Evolutionary conservation across 106 monocot genomes (phyloP).

Genomic region (Dioscorea alata): DNA sequence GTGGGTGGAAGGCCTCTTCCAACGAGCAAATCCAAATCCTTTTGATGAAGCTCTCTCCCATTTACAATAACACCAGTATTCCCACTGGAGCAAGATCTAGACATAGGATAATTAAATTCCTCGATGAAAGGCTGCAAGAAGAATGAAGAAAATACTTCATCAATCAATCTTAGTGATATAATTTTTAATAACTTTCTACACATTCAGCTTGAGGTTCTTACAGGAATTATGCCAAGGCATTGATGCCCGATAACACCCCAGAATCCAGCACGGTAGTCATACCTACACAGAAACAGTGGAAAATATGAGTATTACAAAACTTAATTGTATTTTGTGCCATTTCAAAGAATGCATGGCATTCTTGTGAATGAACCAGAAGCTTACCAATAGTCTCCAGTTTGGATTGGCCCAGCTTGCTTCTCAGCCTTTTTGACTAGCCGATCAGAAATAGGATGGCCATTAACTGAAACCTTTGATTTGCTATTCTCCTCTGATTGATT

Average conservation of each 20-base stretch:
- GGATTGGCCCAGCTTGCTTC: conserved; percentile 76
- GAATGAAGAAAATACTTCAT: background rate
- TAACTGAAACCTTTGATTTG: conserved; percentile 63
- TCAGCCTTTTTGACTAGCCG: conserved; percentile 86
- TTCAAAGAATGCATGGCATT: background rate
- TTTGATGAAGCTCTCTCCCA: conserved; percentile 93
- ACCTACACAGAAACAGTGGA: conserved; percentile 35
- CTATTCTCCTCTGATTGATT: conserved; percentile 33
- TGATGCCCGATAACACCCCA: conserved; percentile 88
- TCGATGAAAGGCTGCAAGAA: conserved; percentile 82
- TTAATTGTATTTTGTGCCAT: too few relatives aligned
- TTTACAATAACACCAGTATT: conserved; percentile 81
- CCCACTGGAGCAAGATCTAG: conserved; percentile 75
- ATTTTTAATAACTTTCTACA: background rate
- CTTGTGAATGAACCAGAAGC: background rate
- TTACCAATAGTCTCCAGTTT: conserved; percentile 94
- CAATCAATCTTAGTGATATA: background rate
- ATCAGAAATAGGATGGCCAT: conserved; percentile 75
- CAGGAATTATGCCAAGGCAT: conserved; percentile 96
- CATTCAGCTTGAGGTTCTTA: conserved; percentile 31
- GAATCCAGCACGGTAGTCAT: conserved; percentile 95
- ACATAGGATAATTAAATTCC: conserved; percentile 89
- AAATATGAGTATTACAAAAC: too few relatives aligned
- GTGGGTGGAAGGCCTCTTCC: conserved; percentile 68
- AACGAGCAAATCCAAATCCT: conserved; percentile 72